phyloP scores from a whole-genome alignment of 2,329 filamentous ascomycete species.

The Mariannaea sp. region DNA sequence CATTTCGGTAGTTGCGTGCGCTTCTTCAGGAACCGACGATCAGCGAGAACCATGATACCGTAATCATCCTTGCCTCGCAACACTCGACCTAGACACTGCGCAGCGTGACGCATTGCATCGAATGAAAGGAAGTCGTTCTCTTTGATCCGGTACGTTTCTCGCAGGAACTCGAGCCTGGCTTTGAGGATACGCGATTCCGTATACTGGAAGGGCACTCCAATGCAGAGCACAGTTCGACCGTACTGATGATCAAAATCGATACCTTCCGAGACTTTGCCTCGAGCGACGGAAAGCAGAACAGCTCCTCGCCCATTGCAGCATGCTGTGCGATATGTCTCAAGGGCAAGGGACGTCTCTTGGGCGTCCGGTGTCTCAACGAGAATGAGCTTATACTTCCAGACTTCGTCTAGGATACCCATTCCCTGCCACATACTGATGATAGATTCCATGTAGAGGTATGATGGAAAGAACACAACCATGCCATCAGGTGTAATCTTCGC shows the following conservation, averaged over 20 bases:
- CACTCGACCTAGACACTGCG: slow-evolving; percentile 93
- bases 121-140: slow-evolving; percentile 98
- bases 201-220: slow-evolving; percentile 98
- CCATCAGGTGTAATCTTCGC: slow-evolving; percentile 95
- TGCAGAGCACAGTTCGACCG: slow-evolving; percentile 91
- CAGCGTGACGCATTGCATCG: slow-evolving; percentile 98
- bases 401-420: slow-evolving; percentile 95
- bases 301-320: slow-evolving; percentile 97
- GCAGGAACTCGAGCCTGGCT: slow-evolving; percentile 91
- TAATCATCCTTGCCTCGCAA: slow-evolving; percentile 97
- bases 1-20: slow-evolving; percentile 89
- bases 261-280: slow-evolving; percentile 95
- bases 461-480: slow-evolving; percentile 99
- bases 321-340: slow-evolving; percentile 96
- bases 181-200: slow-evolving; percentile 97
- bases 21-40: slow-evolving; percentile 92
- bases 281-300: slow-evolving; percentile 89
- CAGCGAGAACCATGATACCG: slow-evolving; percentile 98
- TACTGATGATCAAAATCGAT: slow-evolving; percentile 99
- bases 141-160: slow-evolving; percentile 94
- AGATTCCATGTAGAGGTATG: slow-evolving; percentile 98
- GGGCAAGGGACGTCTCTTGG: slow-evolving; percentile 91
- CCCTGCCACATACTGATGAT: slow-evolving; percentile 99
- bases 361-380: slow-evolving; percentile 96
- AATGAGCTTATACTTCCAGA: slow-evolving; percentile 99